Evolutionary conservation across 106 monocot species (phyloP).

Genomic region (Dioscorea dumetorum): DNA sequence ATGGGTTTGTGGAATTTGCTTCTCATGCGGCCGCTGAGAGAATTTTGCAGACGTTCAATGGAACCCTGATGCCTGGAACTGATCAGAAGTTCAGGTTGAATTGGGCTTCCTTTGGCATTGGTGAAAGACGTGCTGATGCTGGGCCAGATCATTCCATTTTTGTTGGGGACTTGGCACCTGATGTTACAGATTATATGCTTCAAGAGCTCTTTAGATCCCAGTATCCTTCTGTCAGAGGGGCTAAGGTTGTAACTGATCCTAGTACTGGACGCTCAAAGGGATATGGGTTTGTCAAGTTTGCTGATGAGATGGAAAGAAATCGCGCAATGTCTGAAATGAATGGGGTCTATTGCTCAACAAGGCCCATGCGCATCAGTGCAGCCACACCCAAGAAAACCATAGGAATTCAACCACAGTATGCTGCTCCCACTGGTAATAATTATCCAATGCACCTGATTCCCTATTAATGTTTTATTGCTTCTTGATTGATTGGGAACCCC

Average conservation of each 20-base stretch:
- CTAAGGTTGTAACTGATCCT: conserved; percentile 95
- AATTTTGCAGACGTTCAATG: conserved; percentile 84
- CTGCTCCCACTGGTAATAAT: conserved; percentile 46
- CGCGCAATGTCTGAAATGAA: conserved; percentile 99
- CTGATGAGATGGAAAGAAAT: conserved; percentile 88
- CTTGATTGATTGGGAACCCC: no score
- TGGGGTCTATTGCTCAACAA: conserved; percentile 92
- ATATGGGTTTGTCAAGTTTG: conserved; percentile 99
- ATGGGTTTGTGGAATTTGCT: conserved; percentile 91
- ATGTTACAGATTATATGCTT: conserved; percentile 93
- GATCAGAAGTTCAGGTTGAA: conserved; percentile 84
- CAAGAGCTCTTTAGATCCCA: conserved; percentile 86
- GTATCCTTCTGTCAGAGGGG: conserved; percentile 91
- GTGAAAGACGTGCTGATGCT: conserved; percentile 66
- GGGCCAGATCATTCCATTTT: conserved; percentile 93
- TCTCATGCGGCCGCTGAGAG: conserved; percentile 87
- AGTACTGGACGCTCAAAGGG: conserved; percentile 91
- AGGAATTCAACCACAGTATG: conserved; percentile 53
- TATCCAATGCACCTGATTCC: background rate
- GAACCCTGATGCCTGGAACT: conserved; percentile 88
- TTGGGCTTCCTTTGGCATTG: conserved; percentile 95
- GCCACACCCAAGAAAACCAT: conserved; percentile 85
- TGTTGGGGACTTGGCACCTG: conserved; percentile 94
- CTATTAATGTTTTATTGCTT: background rate
- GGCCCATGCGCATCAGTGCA: conserved; percentile 94